These are phyloP conservation scores for Colletotrichum filicis DNA, from an alignment of 2,329 filamentous ascomycete species.

Conservation along the genomic window DNA sequence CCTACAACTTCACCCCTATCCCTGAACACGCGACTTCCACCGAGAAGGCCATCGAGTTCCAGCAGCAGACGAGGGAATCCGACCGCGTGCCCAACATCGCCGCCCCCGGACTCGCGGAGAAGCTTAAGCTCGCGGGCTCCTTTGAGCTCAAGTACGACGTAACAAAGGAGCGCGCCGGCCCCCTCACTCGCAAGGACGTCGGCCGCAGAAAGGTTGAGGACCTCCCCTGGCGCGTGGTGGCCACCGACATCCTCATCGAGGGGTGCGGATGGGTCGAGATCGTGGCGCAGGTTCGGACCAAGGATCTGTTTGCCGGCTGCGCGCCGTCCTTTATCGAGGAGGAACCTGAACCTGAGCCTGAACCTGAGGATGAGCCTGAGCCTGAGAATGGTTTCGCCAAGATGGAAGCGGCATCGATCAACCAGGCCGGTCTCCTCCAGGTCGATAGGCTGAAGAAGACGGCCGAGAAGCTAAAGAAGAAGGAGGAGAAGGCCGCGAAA, in stretches of 20 bases:
- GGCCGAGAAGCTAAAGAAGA: too few species aligned
- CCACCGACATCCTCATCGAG: conserved; percentile 88
- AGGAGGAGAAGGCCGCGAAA: conserved; percentile 30
- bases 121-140: conserved; percentile 76
- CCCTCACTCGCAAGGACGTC: conserved; percentile 72
- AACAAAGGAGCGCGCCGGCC: conserved; percentile 81
- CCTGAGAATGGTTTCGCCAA: conserved; percentile 29
- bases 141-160: conserved; percentile 85
- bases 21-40: conserved; percentile 81
- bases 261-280: conserved; percentile 95
- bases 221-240: conserved; percentile 83
- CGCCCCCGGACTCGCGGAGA: conserved; percentile 64
- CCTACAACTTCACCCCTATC: conserved; percentile 89
- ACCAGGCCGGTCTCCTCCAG: conserved; percentile 35
- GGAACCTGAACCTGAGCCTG: conserved; percentile 29
- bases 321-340: conserved; percentile 35
- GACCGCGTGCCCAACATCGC: conserved; percentile 73
- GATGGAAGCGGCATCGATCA: conserved; percentile 32
- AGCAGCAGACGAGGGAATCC: conserved; percentile 68
- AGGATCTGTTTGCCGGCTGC: conserved; percentile 51
- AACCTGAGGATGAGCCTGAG: conserved; percentile 17
- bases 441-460: conserved; percentile 1
- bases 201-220: conserved; percentile 72
- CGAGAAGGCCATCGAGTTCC: conserved; percentile 80
- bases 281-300: conserved; percentile 80